phyloP scores from a whole-genome alignment of 768 basidiomycete genomes.

The Xerocomellus amylosporus region DNA sequence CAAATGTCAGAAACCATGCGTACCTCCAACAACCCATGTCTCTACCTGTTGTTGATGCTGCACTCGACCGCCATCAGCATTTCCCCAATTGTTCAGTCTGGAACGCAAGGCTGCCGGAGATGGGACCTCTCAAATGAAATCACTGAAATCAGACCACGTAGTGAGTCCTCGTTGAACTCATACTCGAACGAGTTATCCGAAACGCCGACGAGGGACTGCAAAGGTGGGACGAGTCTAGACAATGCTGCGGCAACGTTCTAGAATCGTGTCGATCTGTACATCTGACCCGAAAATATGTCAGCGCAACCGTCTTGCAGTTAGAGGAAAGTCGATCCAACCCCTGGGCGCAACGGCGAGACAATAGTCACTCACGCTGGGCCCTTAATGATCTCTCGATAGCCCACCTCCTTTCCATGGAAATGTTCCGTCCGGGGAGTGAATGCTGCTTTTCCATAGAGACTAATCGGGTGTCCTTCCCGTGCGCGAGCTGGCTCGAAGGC shows the following conservation, averaged over 20 bases:
- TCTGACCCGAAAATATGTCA: constrained; percentile 42
- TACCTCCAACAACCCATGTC: constrained; percentile 78
- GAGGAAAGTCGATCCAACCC: constrained; percentile 36
- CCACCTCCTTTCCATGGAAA: constrained; percentile 69
- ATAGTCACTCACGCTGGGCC: constrained; percentile 61
- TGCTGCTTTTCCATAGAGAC: constrained; percentile 34
- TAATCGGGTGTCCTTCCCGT: constrained; percentile 37
- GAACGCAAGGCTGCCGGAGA: constrained; percentile 32
- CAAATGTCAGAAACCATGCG: constrained; percentile 20
- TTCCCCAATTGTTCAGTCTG: constrained; percentile 73
- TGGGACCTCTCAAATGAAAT: constrained; percentile 68
- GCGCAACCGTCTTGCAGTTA: constrained; percentile 2
- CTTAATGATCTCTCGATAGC: constrained; percentile 74
- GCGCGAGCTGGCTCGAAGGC: constrained; percentile 67
- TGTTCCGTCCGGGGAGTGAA: constrained; percentile 53
- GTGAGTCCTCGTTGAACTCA: constrained; percentile 82
- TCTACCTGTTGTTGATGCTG: constrained; percentile 87
- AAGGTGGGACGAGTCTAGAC: constrained; percentile 85
- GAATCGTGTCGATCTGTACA: constrained; percentile 77
- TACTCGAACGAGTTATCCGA: constrained; percentile 83
- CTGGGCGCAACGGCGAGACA: constrained; percentile 78
- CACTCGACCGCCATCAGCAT: constrained; percentile 72
- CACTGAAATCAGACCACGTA: constrained; percentile 71
- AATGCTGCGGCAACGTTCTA: constrained; percentile 60
- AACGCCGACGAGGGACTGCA: constrained; percentile 74